These are phyloP conservation scores for Aspergillus quadricinctus DNA, from an alignment of 2,329 filamentous ascomycete genomes.

Conservation along the genomic window DNA sequence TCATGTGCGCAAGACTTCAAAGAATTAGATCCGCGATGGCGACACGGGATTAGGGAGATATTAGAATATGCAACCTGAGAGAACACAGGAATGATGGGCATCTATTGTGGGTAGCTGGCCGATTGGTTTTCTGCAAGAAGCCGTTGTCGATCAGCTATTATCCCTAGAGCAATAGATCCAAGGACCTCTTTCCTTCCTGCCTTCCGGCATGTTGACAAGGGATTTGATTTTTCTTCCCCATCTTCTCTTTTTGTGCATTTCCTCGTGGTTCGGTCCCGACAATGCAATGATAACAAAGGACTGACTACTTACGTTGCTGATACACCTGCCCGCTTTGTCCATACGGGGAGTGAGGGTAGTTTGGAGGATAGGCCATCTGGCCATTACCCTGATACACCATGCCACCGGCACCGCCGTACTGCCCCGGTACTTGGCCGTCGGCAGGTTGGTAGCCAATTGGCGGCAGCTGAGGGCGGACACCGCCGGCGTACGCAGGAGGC, in stretches of 20 bases:
- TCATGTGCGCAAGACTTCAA: conserved; percentile 31
- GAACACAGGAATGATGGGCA: conserved; percentile 18
- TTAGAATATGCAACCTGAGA: conserved; percentile 25
- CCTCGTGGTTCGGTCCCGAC: conserved; percentile 17
- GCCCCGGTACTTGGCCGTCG: conserved; percentile 51
- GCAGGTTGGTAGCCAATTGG: conserved; percentile 68
- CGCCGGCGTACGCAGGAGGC: conserved; percentile 44
- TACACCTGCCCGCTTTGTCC: conserved; percentile 48
- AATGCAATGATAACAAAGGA: conserved; percentile 19
- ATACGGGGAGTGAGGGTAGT: conserved; percentile 50
- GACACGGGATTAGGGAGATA: conserved; percentile 29
- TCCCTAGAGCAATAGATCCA: conserved; percentile 17
- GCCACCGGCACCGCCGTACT: conserved; percentile 56
- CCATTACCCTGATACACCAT: conserved; percentile 48
- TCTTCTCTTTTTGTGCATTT: conserved; percentile 9
- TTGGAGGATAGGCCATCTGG: conserved; percentile 44
- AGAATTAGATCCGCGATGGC: conserved; percentile 30
- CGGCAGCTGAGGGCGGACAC: conserved; percentile 62
- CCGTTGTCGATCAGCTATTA: conserved; percentile 29
- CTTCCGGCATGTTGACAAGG: conserved; percentile 7
- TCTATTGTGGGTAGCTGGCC: conserved; percentile 36
- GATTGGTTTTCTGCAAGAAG: conserved; percentile 33
- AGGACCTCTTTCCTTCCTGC: conserved; percentile 11
- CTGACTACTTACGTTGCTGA: conserved; percentile 46
- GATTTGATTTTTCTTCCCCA: conserved; percentile 5